These are phyloP conservation scores for Botrytis fragariae DNA, from an alignment of 2,329 filamentous ascomycete species.

Conservation along the genomic window DNA sequence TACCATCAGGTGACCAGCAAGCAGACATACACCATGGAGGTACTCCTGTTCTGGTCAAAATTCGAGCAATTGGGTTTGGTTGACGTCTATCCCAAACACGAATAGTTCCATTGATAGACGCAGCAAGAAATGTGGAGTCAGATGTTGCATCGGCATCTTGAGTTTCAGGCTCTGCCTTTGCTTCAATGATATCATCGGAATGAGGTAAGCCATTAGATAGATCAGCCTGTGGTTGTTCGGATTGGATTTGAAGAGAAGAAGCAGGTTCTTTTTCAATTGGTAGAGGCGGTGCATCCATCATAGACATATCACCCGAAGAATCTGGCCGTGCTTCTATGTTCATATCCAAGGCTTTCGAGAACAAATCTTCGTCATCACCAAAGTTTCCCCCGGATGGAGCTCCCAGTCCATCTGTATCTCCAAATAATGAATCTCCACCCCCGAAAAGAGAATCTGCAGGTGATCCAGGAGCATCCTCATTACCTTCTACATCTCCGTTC, in stretches of 20 bases:
- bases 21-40: conserved; percentile 98
- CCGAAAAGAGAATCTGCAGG: conserved; percentile 72
- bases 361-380: conserved; percentile 83
- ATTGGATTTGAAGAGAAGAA: neutral
- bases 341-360: conserved; percentile 68
- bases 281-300: conserved; percentile 25
- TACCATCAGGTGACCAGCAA: conserved; percentile 94
- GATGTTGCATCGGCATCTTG: conserved; percentile 59
- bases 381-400: conserved; percentile 59
- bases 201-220: conserved; percentile 25
- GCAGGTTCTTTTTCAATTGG: conserved; percentile 26
- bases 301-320: conserved; percentile 33
- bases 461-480: conserved; percentile 60
- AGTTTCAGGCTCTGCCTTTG: conserved; percentile 39
- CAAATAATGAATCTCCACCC: conserved; percentile 85
- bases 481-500: conserved; percentile 41
- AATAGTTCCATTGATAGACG: conserved; percentile 81
- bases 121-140: conserved; percentile 81
- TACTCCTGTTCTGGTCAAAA: conserved; percentile 68
- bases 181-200: conserved; percentile 22
- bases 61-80: conserved; percentile 72
- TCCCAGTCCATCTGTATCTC: conserved; percentile 62
- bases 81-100: conserved; percentile 91
- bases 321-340: conserved; percentile 31
- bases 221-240: conserved; percentile 23